Conservation (phyloP, 2,329 filamentous ascomycete species). For the Pseudogymnoascus sp. region DNA sequence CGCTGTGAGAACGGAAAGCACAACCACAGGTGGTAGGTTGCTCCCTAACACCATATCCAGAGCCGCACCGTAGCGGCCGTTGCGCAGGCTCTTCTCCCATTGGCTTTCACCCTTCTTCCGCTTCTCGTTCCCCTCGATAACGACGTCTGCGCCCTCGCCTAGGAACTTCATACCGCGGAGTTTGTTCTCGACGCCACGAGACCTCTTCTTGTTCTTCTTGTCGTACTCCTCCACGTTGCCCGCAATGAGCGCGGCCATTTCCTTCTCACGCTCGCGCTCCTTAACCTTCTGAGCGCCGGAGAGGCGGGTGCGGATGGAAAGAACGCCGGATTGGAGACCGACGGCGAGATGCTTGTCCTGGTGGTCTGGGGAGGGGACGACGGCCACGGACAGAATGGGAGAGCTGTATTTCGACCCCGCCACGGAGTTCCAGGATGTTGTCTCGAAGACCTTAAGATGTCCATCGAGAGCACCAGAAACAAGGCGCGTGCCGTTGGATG, state of each 20-base stretch:
- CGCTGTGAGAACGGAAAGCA: conserved; percentile 72
- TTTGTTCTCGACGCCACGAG: conserved; percentile 49
- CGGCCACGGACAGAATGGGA: conserved; percentile 75
- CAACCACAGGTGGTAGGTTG: conserved; percentile 48
- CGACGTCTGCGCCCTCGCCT: conserved; percentile 77
- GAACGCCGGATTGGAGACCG: conserved; percentile 87
- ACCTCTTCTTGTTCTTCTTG: conserved; percentile 57
- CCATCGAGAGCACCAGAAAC: conserved; percentile 87
- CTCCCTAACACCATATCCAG: conserved; percentile 68
- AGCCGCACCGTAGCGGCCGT: conserved; percentile 67
- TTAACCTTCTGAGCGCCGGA: conserved; percentile 72
- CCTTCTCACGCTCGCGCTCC: conserved; percentile 68
- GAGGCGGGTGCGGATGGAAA: conserved; percentile 82
- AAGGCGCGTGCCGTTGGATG: conserved; percentile 70
- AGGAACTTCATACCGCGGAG: conserved; percentile 67
- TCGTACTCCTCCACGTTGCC: conserved; percentile 75
- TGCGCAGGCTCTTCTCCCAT: conserved; percentile 78
- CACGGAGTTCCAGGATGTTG: conserved; percentile 91
- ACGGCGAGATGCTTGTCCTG: conserved; percentile 92
- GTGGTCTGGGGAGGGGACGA: conserved; percentile 55
- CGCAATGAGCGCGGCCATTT: conserved; percentile 73
- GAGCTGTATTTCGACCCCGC: conserved; percentile 87
- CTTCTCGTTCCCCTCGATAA: conserved; percentile 68
- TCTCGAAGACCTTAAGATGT: conserved; percentile 96
- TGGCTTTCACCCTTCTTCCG: conserved; percentile 54